Percentiles rank a stretch among this genome's conserved stretches.
phyloP scores from a whole-genome alignment of 148 eudicot genomes.

The Chenopodium suecicum region DNA sequence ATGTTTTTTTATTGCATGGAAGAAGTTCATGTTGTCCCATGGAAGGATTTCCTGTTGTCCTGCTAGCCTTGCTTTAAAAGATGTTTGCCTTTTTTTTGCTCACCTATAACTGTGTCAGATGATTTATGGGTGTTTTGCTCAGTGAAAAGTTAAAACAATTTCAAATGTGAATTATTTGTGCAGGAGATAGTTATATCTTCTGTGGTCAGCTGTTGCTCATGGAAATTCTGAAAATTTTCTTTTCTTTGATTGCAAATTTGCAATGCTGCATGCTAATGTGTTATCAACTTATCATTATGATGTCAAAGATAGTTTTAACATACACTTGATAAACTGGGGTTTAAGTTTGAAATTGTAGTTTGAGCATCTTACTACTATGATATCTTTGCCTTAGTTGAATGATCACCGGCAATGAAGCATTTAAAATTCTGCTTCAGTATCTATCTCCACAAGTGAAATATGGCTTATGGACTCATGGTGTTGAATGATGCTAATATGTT shows the following conservation, averaged over 20 bases:
- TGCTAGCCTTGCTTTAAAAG: background rate
- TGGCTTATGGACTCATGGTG: background rate
- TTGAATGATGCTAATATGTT: background rate
- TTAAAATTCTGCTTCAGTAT: background rate
- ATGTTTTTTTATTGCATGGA: background rate
- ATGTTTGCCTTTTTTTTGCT: background rate
- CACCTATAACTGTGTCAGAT: background rate
- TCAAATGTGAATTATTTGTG: background rate
- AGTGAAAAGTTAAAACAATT: background rate
- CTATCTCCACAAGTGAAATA: background rate
- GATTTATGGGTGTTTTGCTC: background rate
- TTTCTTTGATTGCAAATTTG: background rate
- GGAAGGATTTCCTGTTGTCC: background rate
- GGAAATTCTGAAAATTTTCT: background rate
- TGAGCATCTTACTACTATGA: slow-evolving; percentile 5
- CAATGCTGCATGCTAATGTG: background rate
- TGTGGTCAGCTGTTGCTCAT: slow-evolving; percentile 5
- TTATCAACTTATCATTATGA: background rate
- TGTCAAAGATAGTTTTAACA: background rate
- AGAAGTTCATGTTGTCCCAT: background rate
- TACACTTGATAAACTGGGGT: background rate
- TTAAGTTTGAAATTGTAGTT: background rate
- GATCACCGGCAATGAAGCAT: background rate
- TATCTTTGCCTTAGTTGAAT: background rate
- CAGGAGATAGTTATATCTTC: background rate